These are phyloP conservation scores for Teratosphaeria epicoccoides DNA, from an alignment of 2,329 filamentous ascomycete species.

Conservation along the genomic window DNA sequence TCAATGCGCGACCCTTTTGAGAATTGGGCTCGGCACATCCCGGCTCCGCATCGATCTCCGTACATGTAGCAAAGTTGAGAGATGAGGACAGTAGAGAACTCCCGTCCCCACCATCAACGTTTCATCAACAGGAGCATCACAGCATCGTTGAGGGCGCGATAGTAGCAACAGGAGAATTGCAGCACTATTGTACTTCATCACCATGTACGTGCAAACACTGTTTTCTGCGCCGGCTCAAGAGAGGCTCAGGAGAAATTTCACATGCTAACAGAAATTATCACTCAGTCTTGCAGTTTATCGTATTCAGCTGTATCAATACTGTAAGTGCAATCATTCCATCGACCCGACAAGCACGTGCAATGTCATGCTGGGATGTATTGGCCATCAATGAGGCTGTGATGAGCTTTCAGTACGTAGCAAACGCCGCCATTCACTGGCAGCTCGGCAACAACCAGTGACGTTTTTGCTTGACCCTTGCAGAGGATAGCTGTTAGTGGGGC, in stretches of 20 bases:
- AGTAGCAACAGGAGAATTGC: background rate
- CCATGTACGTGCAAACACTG: background rate
- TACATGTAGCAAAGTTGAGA: background rate
- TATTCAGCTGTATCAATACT: background rate
- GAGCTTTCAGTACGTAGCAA: too few relatives aligned
- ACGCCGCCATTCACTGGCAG: background rate
- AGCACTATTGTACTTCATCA: background rate
- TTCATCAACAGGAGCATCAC: background rate
- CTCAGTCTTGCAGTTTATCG: background rate
- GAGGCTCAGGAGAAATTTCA: background rate
- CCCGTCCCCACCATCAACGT: background rate
- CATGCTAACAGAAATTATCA: background rate
- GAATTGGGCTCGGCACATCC: background rate
- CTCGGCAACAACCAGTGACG: background rate
- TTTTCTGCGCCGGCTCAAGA: background rate
- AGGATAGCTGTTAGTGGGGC: conserved; percentile 1
- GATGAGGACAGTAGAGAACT: background rate
- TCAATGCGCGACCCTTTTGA: background rate
- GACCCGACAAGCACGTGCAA: background rate
- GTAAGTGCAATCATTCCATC: background rate
- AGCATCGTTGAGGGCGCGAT: background rate
- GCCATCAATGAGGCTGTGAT: background rate
- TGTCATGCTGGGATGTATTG: background rate
- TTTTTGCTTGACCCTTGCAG: background rate
- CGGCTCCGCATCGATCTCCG: background rate